phyloP scores from a whole-genome alignment of 257 asterid genomes.

The Salvia rosmarinus region DNA sequence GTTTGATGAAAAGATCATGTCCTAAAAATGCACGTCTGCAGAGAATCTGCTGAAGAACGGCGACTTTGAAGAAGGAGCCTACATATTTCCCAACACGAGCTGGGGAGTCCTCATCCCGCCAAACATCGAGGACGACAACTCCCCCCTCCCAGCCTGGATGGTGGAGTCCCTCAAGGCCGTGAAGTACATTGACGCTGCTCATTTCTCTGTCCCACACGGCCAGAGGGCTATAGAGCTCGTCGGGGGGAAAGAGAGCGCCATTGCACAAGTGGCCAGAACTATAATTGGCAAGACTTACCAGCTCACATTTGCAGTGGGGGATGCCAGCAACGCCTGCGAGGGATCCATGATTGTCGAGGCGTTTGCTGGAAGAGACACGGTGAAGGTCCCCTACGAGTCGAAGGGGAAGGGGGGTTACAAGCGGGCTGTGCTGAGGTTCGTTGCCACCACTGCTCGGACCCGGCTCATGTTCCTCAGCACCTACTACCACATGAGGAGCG shows the following conservation, averaged over 20 bases:
- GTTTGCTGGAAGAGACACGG: conserved; percentile 73
- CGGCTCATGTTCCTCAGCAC: conserved; percentile 89
- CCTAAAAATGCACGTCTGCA: conserved; percentile 37
- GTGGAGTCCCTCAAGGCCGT: conserved; percentile 92
- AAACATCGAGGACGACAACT: conserved; percentile 86
- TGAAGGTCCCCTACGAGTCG: conserved; percentile 79
- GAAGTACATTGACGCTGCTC: conserved; percentile 80
- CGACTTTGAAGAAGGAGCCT: conserved; percentile 92
- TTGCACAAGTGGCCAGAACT: conserved; percentile 82
- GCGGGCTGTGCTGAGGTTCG: conserved; percentile 71
- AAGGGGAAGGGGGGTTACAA: conserved; percentile 92
- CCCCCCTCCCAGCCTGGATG: conserved; percentile 98
- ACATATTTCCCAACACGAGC: conserved; percentile 82
- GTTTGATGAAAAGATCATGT: not conserved
- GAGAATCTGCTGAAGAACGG: conserved; percentile 81
- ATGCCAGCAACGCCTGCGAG: conserved; percentile 84
- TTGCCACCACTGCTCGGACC: conserved; percentile 59
- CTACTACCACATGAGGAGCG: conserved; percentile 82
- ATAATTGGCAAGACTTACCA: conserved; percentile 61
- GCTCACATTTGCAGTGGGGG: conserved; percentile 82
- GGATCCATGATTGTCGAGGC: conserved; percentile 97
- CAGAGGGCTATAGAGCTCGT: conserved; percentile 84
- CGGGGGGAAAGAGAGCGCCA: conserved; percentile 96
- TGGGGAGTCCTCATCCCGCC: conserved; percentile 98
- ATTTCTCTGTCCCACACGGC: conserved; percentile 83